phyloP scores from a whole-genome alignment of 352 stramenopile genomes.

The Phytophthora constricta region DNA sequence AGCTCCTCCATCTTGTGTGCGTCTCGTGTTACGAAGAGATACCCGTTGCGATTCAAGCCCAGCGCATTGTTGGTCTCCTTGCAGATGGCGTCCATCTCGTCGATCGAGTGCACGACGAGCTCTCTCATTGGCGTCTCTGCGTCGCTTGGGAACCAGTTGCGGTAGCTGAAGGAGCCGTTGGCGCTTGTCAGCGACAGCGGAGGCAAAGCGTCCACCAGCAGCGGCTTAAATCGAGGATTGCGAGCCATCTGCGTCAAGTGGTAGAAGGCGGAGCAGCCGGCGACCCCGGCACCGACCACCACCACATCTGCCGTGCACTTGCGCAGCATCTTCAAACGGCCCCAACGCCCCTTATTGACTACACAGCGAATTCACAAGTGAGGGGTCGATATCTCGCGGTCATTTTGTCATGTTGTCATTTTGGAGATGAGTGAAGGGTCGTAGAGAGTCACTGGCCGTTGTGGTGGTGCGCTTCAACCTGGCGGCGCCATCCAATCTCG shows the following conservation, averaged over 20 bases:
- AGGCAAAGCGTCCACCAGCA: slow-evolving; percentile 72
- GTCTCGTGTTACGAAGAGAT: slow-evolving; percentile 76
- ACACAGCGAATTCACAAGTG: slow-evolving; percentile 24
- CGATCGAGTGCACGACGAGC: slow-evolving; percentile 76
- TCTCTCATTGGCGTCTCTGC: slow-evolving; percentile 70
- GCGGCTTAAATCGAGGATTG: slow-evolving; percentile 68
- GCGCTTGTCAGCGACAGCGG: slow-evolving; percentile 78
- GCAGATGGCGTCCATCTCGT: slow-evolving; percentile 75
- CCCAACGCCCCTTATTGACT: not conserved
- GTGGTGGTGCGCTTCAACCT: slow-evolving; percentile 30
- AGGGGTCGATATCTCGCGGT: too few species aligned
- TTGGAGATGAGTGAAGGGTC: slow-evolving; percentile 31
- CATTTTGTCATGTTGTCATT: too few species aligned
- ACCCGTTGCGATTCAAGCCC: slow-evolving; percentile 81
- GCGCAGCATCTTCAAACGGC: slow-evolving; percentile 38
- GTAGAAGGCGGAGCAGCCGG: slow-evolving; percentile 83
- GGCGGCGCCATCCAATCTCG: slow-evolving; percentile 22
- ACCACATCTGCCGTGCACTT: slow-evolving; percentile 71
- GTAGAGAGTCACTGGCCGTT: slow-evolving; percentile 8
- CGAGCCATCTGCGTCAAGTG: slow-evolving; percentile 62
- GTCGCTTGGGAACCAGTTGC: slow-evolving; percentile 84
- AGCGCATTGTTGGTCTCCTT: slow-evolving; percentile 68
- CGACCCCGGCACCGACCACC: slow-evolving; percentile 73
- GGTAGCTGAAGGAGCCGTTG: slow-evolving; percentile 84
- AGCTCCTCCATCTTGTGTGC: slow-evolving; percentile 56